Evolutionary conservation across 192 early-diverging fungal species (phyloP), one percentile per base, ranked within the genome.

Genomic region (Podila epicladia): DNA sequence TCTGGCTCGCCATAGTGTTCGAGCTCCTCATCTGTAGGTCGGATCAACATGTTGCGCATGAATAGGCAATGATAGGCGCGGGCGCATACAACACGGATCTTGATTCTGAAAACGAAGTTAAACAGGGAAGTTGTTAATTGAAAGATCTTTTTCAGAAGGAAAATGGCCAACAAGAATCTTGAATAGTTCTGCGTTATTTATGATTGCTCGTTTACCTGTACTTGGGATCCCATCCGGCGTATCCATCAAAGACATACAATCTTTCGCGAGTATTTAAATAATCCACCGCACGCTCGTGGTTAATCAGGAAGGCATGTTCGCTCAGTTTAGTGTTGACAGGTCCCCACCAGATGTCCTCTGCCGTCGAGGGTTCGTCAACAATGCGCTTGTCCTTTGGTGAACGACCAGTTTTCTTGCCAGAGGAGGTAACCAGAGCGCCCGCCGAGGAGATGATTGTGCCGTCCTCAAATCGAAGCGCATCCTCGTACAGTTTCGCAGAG

Each of bases 21-120:
- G 19, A 98, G 92, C 87, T 99, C 97, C 58, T 95, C 92, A 11
- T 85, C 85, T 24, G 96, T 96, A 31, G 97, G 96, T 59, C 97
- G 94, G 86, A 99, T 98, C 65, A 99, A 88, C 97, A 99, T 99
- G 91, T 99, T 98, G 88, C 92, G 89, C 97, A 99, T 99, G 85
- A 99, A 99, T 69, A 99, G 89, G 37, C 94, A 90, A 75, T 99
- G 97, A 87, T 99, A 98, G 51, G 97, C 97, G 69, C 96, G 93
- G 32, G 96, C 92, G 76, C 95, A 95, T 72, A 99, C 93, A 13
- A 97, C 91, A 70, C 97, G 95, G 67, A 99, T 94, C 88, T 99
- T 99, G 89, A 97, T 96, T 70, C 97, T 92, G 90, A 96, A 94
- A 93, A 69, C 93, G 91, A 0, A 24, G 24, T n/a, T n/a, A 55